Conservation (phyloP, 306 rosid genomes). For the Prunus mume region DNA sequence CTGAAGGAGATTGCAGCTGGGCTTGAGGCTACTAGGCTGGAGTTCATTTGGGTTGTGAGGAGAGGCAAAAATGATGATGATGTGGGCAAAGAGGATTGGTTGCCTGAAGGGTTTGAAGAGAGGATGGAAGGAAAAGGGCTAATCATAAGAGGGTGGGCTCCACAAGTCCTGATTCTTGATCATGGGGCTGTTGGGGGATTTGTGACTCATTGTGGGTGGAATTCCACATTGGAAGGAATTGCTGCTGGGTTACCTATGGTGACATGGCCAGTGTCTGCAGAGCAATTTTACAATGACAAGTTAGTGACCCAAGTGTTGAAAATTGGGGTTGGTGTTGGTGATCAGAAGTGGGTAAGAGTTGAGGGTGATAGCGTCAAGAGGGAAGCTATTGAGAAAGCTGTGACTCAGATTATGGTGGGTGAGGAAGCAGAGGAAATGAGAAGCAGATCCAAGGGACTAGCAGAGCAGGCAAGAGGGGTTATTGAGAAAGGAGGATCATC, state of each 20-base stretch:
- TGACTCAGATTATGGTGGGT: conserved; percentile 37
- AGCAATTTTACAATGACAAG: conserved; percentile 45
- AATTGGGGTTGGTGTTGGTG: conserved; percentile 37
- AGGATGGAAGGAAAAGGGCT: conserved; percentile 33
- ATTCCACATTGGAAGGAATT: conserved; percentile 37
- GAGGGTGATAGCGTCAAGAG: conserved; percentile 28
- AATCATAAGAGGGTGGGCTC: conserved; percentile 46
- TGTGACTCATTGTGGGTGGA: conserved; percentile 57
- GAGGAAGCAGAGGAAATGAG: conserved; percentile 37
- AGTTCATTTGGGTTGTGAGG: conserved; percentile 48
- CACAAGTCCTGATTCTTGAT: conserved; percentile 36
- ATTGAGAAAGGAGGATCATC: conserved; percentile 14
- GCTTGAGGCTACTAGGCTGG: conserved; percentile 26
- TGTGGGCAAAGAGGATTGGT: conserved; percentile 9
- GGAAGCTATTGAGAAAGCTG: conserved; percentile 32
- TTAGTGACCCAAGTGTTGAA: conserved; percentile 29
- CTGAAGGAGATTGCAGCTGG: conserved; percentile 34
- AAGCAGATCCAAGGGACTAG: conserved; percentile 20
- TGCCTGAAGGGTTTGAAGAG: conserved; percentile 40
- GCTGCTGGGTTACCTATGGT: conserved; percentile 41
- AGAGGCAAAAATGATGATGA: not conserved
- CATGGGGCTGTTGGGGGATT: conserved; percentile 38
- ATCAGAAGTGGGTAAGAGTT: conserved; percentile 14
- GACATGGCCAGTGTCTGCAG: conserved; percentile 42
- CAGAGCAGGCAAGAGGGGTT: conserved; percentile 24